Evolutionary conservation across 106 monocot species (phyloP).

Genomic region (Posidonia australis): DNA sequence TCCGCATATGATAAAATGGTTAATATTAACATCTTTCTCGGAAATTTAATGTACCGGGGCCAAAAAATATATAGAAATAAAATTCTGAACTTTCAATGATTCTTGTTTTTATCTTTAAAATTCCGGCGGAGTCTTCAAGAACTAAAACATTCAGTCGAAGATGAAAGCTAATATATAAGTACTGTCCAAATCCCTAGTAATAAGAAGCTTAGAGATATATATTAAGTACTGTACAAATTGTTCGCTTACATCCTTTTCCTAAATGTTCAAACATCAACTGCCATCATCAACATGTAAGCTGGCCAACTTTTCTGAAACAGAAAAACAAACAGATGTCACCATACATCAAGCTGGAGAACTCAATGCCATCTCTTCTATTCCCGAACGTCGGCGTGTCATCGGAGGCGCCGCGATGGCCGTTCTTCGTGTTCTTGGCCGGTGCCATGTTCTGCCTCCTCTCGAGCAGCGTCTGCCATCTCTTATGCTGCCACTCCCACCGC

Average conservation of each 20-base stretch:
- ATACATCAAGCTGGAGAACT: neutral
- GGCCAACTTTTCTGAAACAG: neutral
- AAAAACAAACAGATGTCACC: neutral
- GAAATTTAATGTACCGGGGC: no score
- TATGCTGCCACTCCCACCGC: slow-evolving; percentile 82
- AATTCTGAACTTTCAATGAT: no score
- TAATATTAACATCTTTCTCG: no score
- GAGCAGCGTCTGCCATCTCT: slow-evolving; percentile 79
- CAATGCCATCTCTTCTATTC: neutral
- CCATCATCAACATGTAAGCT: neutral
- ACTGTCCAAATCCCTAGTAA: no score
- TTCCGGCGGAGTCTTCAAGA: no score
- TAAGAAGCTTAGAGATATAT: no score
- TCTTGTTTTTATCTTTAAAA: no score
- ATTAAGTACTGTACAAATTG: no score
- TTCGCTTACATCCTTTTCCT: neutral
- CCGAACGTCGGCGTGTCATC: neutral
- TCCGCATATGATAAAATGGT: no score
- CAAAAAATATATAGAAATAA: no score
- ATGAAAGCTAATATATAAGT: no score
- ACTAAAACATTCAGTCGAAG: no score
- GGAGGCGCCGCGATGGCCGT: slow-evolving; percentile 58
- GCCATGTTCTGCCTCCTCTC: slow-evolving; percentile 84
- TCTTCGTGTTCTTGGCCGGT: slow-evolving; percentile 79
- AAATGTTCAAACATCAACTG: neutral